Base-by-base conservation (phyloP, 495 filamentous ascomycete genomes). In the Staphylotrichum longicolle region DNA sequence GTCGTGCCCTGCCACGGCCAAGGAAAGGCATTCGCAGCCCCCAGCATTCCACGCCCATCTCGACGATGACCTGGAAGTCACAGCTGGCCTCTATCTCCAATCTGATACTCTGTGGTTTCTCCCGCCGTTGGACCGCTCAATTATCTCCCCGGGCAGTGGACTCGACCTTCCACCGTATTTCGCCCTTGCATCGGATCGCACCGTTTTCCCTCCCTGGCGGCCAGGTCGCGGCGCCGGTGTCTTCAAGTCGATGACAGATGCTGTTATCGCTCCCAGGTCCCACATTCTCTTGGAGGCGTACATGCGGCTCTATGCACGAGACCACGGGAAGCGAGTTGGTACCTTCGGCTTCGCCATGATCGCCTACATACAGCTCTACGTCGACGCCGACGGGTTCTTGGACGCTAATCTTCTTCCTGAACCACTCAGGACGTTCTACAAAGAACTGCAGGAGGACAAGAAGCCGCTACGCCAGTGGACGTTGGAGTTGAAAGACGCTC, bases 221-320 rank as follows among this genome's bases (percentile, higher is more conserved):
- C 61, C 61, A 27, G 62, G 65, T 42, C 62, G 65, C 32, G 62
- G 58, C 27, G 52, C 54, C n/a, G 65, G 62, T 9, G 49, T 64
- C 11, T 64, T 62, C 54, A 57, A 62, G 40, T 60, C 62, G 35
- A 42, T 20, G 39, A 27, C 53, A 27, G 54, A 59, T 47, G 46
- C 34, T 7, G 61, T 64, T 39, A 39, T 67, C 45, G 60, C 57
- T 39, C 54, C 45, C 40, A 64, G 54, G 54, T 61, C 65, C 41
- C 58, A 67, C 45, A 33, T 64, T 42, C 32, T 67, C 14, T 45
- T 67, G 59, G 65, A 67, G 46, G 65, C 62, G 14, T 67, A 52
- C 40, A 52, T 63, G 61, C 62, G 58, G 8, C 7, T 64, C 11
- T 54, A 64, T 50, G 62, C 62, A 32, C 65, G 65, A 44, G 54